phyloP scores from a whole-genome alignment of 805 yeast genomes.

The Pichia scutulata region DNA sequence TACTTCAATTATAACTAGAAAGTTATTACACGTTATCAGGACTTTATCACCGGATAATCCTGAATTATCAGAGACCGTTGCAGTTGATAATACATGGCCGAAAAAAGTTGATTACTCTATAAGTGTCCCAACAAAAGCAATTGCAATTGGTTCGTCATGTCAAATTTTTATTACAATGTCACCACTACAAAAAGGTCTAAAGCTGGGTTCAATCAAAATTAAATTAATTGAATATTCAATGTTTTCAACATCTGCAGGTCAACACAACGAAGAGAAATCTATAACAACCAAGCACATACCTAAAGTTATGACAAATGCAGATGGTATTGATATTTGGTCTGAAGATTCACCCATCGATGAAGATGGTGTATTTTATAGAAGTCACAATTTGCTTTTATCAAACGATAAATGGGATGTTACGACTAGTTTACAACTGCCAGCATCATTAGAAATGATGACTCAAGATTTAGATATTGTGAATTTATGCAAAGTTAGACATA shows the following conservation, averaged over 20 bases:
- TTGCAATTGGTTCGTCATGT: slow-evolving; percentile 78
- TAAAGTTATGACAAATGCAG: slow-evolving; percentile 30
- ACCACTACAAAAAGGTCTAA: slow-evolving; percentile 76
- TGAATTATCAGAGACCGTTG: slow-evolving; percentile 84
- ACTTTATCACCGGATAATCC: slow-evolving; percentile 82
- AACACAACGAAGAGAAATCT: slow-evolving; percentile 54
- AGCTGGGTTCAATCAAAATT: slow-evolving; percentile 65
- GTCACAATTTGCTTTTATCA: slow-evolving; percentile 22
- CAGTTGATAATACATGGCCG: slow-evolving; percentile 95
- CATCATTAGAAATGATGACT: slow-evolving; percentile 64
- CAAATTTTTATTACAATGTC: slow-evolving; percentile 64
- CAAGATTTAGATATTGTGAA: slow-evolving; percentile 77
- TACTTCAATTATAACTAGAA: slow-evolving; percentile 54
- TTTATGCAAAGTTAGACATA: slow-evolving; percentile 79
- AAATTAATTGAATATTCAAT: slow-evolving; percentile 57
- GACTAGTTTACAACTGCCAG: slow-evolving; percentile 56
- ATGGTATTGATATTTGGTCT: slow-evolving; percentile 36
- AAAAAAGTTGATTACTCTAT: slow-evolving; percentile 83
- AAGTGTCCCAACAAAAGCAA: slow-evolving; percentile 78
- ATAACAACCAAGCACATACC: slow-evolving; percentile 42
- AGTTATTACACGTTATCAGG: slow-evolving; percentile 72
- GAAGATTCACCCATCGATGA: slow-evolving; percentile 25
- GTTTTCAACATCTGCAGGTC: slow-evolving; percentile 51
- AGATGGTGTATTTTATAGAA: slow-evolving; percentile 34
- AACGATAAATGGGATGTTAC: slow-evolving; percentile 72